Base-by-base conservation (phyloP, 2,329 filamentous ascomycete species). In the Lachnellula cervina region DNA sequence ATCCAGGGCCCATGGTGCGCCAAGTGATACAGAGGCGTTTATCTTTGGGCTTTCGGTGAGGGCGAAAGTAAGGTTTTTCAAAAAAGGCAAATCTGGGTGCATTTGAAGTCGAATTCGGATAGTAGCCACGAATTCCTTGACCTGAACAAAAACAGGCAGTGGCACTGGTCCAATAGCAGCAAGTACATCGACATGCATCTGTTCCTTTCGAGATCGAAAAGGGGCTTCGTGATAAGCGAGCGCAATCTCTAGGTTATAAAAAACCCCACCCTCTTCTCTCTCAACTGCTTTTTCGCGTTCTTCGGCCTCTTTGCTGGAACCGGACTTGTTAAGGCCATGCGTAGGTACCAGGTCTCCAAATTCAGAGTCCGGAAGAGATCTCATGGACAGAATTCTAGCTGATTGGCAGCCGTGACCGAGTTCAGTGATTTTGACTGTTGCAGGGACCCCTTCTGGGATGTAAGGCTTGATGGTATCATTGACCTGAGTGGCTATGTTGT, bases 341-440 rank as follows among this genome's bases (percentile, higher is more conserved):
- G 53, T 45, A 19, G 60, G 60, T 28, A 60, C 58, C 28, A 62
- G 9, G 5, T 54, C 60, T 1, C 60, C 60, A 48, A 62, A 62
- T 45, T 62, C 60, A n/a, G 54, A 59, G 40, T 62, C 58, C 5
- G 60, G 60, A 14, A 62, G 58, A n/a, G 60, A 62, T 42, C 60
- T 50, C 60, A 62, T 62, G 1, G 60, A 62, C 1, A 62, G 49
- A 16, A 62, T 43, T 17, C 60, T 46, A 17, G 52, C 54, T 19
- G 60, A 56, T n/a, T 59, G 54, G 14, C 32, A 51, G 25, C 60
- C 60, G 21, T 62, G 56, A 17, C 60, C 54, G 7, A 62, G 52
- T 9, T 54, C 52, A 4, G 59, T 56, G 23, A 62, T 58, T 32
- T 59, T 62, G 34, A 62, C 59, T 5, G 59, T 58, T 28, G 58